Evolutionary conservation across 1,284 basidiomycete species (phyloP), one percentile per base, ranked within the genome.

Genomic region (Ustilago trichophora): DNA sequence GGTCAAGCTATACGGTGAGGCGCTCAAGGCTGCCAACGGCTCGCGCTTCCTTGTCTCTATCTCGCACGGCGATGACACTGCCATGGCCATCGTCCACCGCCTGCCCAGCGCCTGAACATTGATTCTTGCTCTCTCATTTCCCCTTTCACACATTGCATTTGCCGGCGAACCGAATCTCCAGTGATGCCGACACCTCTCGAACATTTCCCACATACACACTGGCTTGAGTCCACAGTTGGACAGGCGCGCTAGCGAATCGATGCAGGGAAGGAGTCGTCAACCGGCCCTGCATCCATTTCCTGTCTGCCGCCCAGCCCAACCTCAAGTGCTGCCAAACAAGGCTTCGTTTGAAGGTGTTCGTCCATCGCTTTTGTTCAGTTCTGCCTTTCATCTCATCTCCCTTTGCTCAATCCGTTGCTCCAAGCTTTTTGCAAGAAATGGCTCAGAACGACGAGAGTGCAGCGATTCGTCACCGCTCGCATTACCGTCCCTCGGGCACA

Each of bases 31-130:
- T 31, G 58, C 63, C 41, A 80, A 83, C 12, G 89, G 90, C 54
- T 93, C 93, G 25, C 91, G 90, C 84, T 86, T 95, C 72, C 85
- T 90, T 73, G 85, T 98, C 57, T 96, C 93, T 29, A 85, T 98
- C 74, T 93, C 91, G 75, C 95, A 98, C 85, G 73, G 73, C 7
- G 82, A 82, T 38, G 80, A 66, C 56, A 62, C 64, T 24, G 75
- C 75, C 13, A 73, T 77, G 47, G 75, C 75, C 25, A 64, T 77
- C 26, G 75, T 70, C 15, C 75, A 77, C 64, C 67, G 73, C 32
- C 38, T 75, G 21, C 67, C 67, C 22, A 54, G 62, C 49, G 67
- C 57, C 9, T 27, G 15, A 42, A 27, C n/a, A 33, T 40, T 34
- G 24, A 12, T 36, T 22, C 8, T 32, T 15, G 19, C 37, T 21